Conservation (phyloP, 768 basidiomycete genomes). For the Tephrocybe sp. region DNA sequence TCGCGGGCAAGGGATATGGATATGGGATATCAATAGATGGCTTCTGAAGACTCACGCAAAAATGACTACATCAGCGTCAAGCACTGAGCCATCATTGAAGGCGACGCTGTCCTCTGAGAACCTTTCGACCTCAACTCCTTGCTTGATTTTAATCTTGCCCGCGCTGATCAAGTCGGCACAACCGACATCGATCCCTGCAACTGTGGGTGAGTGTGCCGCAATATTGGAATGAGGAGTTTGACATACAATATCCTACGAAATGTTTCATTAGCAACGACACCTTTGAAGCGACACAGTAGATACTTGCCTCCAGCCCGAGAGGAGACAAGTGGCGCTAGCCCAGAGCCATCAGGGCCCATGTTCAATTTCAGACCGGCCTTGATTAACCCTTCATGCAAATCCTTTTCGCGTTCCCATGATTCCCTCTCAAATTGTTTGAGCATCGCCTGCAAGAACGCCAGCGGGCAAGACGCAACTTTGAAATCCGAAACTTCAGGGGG, state of each 20-base stretch:
- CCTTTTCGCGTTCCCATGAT: conserved; percentile 28
- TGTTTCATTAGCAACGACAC: not conserved
- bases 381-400: conserved; percentile 32
- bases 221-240: not conserved
- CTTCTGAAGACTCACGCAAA: conserved; percentile 33
- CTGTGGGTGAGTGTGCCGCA: too few species aligned
- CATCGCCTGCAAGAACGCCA: conserved; percentile 22
- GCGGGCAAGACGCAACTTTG: conserved; percentile 22
- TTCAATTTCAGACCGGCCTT: conserved; percentile 37
- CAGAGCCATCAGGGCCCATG: conserved; percentile 33
- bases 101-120: conserved; percentile 34
- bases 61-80: conserved; percentile 45
- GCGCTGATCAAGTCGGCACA: conserved; percentile 50
- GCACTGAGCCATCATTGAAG: conserved; percentile 36
- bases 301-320: conserved; percentile 32
- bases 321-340: conserved; percentile 25
- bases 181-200: conserved; percentile 42
- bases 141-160: conserved; percentile 60
- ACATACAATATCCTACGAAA: conserved; percentile 15
- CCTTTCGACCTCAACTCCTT: conserved; percentile 40
- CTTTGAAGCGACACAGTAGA: too few species aligned
- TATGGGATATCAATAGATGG: too few species aligned
- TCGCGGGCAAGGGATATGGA: too few species aligned
- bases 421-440: conserved; percentile 16
- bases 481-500: conserved; percentile 26